Evolutionary conservation across 805 yeast genomes (phyloP).

Genomic region (Soucietia sequanensis): DNA sequence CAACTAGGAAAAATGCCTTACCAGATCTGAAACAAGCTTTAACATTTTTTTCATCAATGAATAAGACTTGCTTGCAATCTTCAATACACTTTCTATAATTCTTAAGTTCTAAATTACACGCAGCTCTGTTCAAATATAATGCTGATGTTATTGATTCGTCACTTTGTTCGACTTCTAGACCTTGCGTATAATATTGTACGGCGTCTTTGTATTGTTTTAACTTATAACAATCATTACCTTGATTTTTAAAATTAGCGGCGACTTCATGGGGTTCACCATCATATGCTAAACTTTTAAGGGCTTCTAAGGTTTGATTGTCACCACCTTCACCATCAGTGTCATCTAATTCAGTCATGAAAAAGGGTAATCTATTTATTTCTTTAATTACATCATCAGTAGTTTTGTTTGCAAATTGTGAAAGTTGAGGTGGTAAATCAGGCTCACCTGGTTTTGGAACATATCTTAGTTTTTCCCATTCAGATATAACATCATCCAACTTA

Average conservation of each 20-base stretch:
- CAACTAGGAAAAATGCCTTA: conserved; percentile 71
- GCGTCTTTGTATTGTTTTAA: conserved; percentile 74
- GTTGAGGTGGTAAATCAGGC: conserved; percentile 80
- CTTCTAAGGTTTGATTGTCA: conserved; percentile 74
- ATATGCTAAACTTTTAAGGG: conserved; percentile 84
- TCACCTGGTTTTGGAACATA: conserved; percentile 53
- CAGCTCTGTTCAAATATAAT: conserved; percentile 79
- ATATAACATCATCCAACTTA: conserved; percentile 18
- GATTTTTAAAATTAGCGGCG: conserved; percentile 84
- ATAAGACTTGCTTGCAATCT: conserved; percentile 75
- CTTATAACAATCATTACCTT: conserved; percentile 87
- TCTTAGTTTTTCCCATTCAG: conserved; percentile 43
- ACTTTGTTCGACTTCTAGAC: conserved; percentile 67
- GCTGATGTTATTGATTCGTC: conserved; percentile 56
- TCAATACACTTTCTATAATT: conserved; percentile 85
- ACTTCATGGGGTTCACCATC: conserved; percentile 95
- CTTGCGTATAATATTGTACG: conserved; percentile 74
- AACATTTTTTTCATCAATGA: conserved; percentile 62
- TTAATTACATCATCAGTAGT: conserved; percentile 71
- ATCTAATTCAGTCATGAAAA: conserved; percentile 88
- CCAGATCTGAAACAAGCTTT: conserved; percentile 88
- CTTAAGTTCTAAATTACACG: conserved; percentile 81
- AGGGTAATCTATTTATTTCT: conserved; percentile 82
- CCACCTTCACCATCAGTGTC: conserved; percentile 77
- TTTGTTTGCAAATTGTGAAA: conserved; percentile 60